A percentile compares a stretch with the other conserved stretches of the same genome.
Evolutionary conservation across 805 yeast species (phyloP).

Genomic region (Saccharomycopsis babjevae): DNA sequence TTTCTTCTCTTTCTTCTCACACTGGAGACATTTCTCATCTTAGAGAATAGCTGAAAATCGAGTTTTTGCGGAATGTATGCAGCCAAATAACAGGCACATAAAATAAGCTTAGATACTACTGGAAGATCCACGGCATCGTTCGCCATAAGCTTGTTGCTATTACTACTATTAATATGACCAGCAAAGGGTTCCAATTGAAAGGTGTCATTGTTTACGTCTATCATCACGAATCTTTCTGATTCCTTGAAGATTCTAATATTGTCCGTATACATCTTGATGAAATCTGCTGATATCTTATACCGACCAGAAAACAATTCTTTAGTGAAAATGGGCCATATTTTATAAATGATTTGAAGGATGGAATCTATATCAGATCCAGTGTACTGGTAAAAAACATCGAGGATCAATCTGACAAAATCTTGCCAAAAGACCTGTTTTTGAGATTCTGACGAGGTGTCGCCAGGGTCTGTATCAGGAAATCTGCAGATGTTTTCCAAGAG

Average conservation of each 20-base stretch:
- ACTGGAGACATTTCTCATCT: conserved; percentile 4
- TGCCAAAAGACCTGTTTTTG: conserved; percentile 27
- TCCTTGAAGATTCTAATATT: conserved; percentile 11
- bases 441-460: conserved; percentile 11
- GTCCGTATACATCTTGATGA: conserved; percentile 6
- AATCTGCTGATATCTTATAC: background rate
- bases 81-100: conserved; percentile 36
- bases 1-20: background rate
- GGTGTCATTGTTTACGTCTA: background rate
- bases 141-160: background rate
- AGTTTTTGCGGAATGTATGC: conserved; percentile 31
- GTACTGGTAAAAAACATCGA: conserved; percentile 31
- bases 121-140: conserved; percentile 27
- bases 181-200: background rate
- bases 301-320: background rate
- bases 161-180: background rate
- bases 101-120: conserved; percentile 31
- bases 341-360: conserved; percentile 16
- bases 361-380: conserved; percentile 31
- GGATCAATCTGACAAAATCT: conserved; percentile 31
- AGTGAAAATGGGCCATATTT: conserved; percentile 15
- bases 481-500: conserved; percentile 18
- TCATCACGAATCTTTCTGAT: background rate
- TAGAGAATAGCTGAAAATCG: conserved; percentile 33
- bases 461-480: background rate